Evolutionary conservation across 164 flowering plant species (phyloP), one percentile per base, ranked within the genome.

Genomic region (Berberis vulgaris): DNA sequence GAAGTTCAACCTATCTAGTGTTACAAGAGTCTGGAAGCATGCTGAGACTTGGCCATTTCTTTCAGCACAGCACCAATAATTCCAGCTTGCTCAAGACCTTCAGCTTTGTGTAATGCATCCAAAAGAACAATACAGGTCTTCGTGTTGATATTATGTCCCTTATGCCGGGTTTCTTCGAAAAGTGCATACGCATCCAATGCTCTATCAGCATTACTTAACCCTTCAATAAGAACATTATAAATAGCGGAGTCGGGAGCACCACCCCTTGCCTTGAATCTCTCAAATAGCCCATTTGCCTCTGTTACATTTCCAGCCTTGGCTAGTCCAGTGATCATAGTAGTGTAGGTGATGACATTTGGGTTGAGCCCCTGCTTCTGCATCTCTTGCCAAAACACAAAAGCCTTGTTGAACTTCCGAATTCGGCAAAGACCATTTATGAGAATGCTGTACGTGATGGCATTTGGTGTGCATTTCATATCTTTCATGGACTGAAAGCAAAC

Each of bases 311-410:
- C 98, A 49, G 82, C 96, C 76, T 78, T 85, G 44, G 95, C 89
- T 62, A 89, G 93, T 56, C 98, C 98, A 1, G 89, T 77, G 46
- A 92, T 87, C 96, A 92, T 87, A 61, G 91, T 86, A 11, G 88
- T 80, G 80, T 87, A 92, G 39, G 93, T 86, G 60, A 83, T 67
- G 11, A 70, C 63, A 68, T 84, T 84, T 43, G 96, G 95, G 63
- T 71, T 74, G 41, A 86, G 56, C 42, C 96, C 95, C 67, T 72
- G 78, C 68, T 82, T 89, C 71, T 80, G 85, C 97, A 92, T 86
- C 78, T 92, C 98, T 74, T 89, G 96, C 93, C 92, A 90, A 75
- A 84, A 82, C 49, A 92, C 97, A 79, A 92, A 88, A 39, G 98
- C 98, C 79, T 92, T 92, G 69, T 85, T 89, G 77, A 89, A 89